These are phyloP conservation scores for Pseudocercospora eumusae DNA, from an alignment of 2,329 filamentous ascomycete genomes.

Conservation along the genomic window DNA sequence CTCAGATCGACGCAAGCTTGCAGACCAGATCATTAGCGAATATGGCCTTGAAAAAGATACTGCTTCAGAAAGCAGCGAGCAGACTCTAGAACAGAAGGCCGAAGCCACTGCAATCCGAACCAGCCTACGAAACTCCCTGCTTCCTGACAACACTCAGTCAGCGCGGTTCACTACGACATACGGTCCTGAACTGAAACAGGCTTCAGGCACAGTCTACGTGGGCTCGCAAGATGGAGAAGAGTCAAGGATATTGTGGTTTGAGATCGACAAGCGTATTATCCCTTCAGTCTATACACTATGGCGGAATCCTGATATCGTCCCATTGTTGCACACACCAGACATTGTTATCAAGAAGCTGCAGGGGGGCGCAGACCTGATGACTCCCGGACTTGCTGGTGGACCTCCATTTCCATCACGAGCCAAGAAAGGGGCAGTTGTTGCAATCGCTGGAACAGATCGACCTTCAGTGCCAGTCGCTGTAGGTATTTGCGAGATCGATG, in stretches of 20 bases:
- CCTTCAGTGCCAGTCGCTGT: conserved; percentile 65
- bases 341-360: conserved; percentile 64
- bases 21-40: conserved; percentile 66
- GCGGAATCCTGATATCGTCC: conserved; percentile 62
- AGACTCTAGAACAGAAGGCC: conserved; percentile 47
- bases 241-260: conserved; percentile 65
- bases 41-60: conserved; percentile 50
- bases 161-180: conserved; percentile 67
- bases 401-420: conserved; percentile 64
- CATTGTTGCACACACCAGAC: conserved; percentile 64
- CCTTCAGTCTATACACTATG: conserved; percentile 65
- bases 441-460: conserved; percentile 60
- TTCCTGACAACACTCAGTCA: conserved; percentile 64
- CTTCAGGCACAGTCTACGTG: conserved; percentile 66
- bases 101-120: conserved; percentile 50
- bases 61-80: conserved; percentile 34
- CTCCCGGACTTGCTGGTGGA: conserved; percentile 64
- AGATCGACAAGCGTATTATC: conserved; percentile 59
- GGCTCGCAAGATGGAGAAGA: conserved; percentile 60
- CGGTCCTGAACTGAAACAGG: conserved; percentile 61
- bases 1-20: conserved; percentile 66
- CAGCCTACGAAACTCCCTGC: conserved; percentile 58
- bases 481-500: conserved; percentile 65
- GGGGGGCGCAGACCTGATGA: conserved; percentile 68
- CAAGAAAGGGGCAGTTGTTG: conserved; percentile 62